phyloP scores from a whole-genome alignment of 176 grass and related monocot genomes.

The Tillandsia fasciculata region DNA sequence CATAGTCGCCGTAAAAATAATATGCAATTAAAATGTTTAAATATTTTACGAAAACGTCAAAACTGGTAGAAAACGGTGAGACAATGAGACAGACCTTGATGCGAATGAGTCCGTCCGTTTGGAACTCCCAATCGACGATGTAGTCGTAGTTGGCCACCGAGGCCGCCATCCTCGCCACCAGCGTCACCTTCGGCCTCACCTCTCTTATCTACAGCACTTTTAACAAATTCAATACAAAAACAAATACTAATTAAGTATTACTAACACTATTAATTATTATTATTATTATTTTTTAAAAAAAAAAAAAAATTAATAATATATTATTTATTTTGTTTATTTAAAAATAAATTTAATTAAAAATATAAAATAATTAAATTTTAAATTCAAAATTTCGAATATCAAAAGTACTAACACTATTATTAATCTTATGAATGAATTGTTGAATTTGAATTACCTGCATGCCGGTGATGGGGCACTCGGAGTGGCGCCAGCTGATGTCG shows the following conservation, averaged over 20 bases:
- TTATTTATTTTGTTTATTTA: no score
- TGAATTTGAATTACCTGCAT: constrained; percentile 42
- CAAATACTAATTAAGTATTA: not conserved
- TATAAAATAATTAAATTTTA: no score
- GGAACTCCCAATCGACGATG: constrained; percentile 95
- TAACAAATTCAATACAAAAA: not conserved
- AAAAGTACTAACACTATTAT: no score
- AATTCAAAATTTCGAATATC: no score
- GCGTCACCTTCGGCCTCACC: constrained; percentile 73
- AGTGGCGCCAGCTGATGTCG: constrained; percentile 82
- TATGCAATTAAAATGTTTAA: not conserved
- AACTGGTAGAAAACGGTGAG: not conserved
- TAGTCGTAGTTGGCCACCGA: constrained; percentile 96
- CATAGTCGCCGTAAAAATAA: no score
- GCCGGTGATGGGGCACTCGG: constrained; percentile 86
- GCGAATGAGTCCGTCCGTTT: constrained; percentile 67
- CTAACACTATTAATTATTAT: not conserved
- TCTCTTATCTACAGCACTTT: constrained; percentile 55
- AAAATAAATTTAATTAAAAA: no score
- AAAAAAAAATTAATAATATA: no score
- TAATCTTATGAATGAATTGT: no score
- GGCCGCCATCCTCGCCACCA: constrained; percentile 73
- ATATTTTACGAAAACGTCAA: no score
- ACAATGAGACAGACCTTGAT: constrained; percentile 37
- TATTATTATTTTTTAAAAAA: no score